phyloP scores from a whole-genome alignment of 176 grass and related monocot species.

The Lolium rigidum region DNA sequence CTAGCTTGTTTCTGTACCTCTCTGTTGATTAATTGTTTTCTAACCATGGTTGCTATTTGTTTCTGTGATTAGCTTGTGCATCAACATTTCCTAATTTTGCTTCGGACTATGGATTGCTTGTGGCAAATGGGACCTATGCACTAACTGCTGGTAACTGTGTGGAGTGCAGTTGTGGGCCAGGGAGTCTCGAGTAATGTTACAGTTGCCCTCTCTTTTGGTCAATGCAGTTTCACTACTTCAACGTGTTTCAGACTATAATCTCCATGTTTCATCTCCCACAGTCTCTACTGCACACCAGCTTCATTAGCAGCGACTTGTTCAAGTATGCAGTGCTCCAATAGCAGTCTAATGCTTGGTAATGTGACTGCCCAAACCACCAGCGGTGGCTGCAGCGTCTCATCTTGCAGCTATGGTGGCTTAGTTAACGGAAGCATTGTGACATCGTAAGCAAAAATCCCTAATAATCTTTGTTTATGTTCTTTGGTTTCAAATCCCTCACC shows the following conservation, averaged over 20 bases:
- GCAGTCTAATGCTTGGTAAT: slow-evolving; percentile 87
- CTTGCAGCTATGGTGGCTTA: slow-evolving; percentile 83
- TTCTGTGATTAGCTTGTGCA: slow-evolving; percentile 60
- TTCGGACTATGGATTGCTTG: slow-evolving; percentile 80
- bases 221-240: slow-evolving; percentile 12
- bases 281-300: slow-evolving; percentile 83
- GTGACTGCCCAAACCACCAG: slow-evolving; percentile 60
- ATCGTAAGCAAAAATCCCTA: slow-evolving; percentile 55
- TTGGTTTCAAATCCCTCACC: neutral
- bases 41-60: slow-evolving; percentile 29
- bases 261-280: slow-evolving; percentile 48
- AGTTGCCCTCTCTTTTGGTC: slow-evolving; percentile 33
- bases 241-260: slow-evolving; percentile 30
- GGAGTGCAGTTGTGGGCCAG: slow-evolving; percentile 91
- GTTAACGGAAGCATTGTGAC: slow-evolving; percentile 82
- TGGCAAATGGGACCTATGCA: slow-evolving; percentile 88
- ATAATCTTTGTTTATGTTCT: slow-evolving; percentile 20
- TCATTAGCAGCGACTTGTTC: slow-evolving; percentile 74
- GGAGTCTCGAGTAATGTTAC: slow-evolving; percentile 74
- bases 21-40: slow-evolving; percentile 3
- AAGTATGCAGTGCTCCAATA: slow-evolving; percentile 90
- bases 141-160: slow-evolving; percentile 90
- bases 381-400: slow-evolving; percentile 83
- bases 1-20: slow-evolving; percentile 14
- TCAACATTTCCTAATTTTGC: slow-evolving; percentile 69